Percentiles rank a stretch among this genome's conserved stretches.
phyloP scores from a whole-genome alignment of 2,329 filamentous ascomycete species.

The Colletotrichum brevisporum region DNA sequence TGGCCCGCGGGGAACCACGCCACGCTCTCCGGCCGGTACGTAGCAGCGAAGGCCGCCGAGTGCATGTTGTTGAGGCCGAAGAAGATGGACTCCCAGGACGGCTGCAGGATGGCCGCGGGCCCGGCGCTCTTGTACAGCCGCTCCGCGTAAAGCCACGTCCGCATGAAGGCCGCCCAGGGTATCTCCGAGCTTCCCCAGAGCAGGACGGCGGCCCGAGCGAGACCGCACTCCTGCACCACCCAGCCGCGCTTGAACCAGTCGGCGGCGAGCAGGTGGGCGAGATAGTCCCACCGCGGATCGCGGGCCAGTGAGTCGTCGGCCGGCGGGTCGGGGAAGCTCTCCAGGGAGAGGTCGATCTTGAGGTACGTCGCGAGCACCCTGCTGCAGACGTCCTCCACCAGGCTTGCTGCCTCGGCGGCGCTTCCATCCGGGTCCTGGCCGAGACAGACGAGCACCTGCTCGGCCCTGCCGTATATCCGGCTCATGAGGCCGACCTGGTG shows the following conservation, averaged over 20 bases:
- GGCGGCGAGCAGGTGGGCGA: not conserved
- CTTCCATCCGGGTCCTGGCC: constrained; percentile 36
- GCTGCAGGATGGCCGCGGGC: not conserved
- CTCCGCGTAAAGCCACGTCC: constrained; percentile 24
- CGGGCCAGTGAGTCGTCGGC: not conserved
- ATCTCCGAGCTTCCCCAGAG: constrained; percentile 4
- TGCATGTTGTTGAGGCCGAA: constrained; percentile 50
- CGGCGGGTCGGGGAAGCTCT: not conserved
- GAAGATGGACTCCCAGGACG: not conserved
- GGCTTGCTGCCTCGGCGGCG: not conserved
- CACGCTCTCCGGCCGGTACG: not conserved
- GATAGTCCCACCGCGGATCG: not conserved
- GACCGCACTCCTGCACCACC: not conserved
- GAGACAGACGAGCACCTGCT: constrained; percentile 52
- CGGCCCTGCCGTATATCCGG: constrained; percentile 51
- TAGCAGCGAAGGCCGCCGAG: constrained; percentile 50
- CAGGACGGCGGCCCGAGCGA: not conserved
- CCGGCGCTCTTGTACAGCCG: constrained; percentile 38
- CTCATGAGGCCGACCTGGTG: constrained; percentile 55
- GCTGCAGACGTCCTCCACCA: not conserved
- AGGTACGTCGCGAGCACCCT: not conserved
- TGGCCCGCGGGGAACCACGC: not conserved
- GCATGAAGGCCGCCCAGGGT: constrained; percentile 43
- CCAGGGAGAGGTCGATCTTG: not conserved
- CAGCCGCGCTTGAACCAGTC: constrained; percentile 10